Base-by-base conservation (phyloP, 1,139 yeast genomes). In the Kluyveromyces sp. region DNA sequence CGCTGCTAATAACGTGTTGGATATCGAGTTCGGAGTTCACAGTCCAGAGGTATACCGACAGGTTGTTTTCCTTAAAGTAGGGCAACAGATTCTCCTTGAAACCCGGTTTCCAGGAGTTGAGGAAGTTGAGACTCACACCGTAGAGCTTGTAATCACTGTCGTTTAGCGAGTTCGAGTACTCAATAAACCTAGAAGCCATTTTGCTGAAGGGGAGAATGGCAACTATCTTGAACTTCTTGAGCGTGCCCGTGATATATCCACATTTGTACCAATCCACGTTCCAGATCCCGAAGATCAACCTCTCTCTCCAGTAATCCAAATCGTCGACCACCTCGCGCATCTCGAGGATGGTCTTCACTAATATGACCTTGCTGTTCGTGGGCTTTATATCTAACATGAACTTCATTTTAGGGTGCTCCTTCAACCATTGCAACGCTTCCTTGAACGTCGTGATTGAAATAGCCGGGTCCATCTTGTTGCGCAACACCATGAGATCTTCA, bases 381-480 rank as follows among this genome's bases (percentile, higher is more conserved):
- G 79, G 70, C 66, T 92, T 92, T 57, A 90, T 79, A 62, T 92
- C 98, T 53, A 92, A 70, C 88, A 88, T 84, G 47, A 88, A 64
- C 54, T 73, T 72, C 26, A 73, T 63, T 42, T 58, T 54, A 21
- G 59, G 56, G 45, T 77, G 74, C 3, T 64, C 57, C 3, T 70
- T 65, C 51, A 79, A 72, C 86, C 94, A 83, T 27, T 66, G 55
- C 10, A 87, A 69, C 1, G 85, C 69, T 15, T 83, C 79, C 27
- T 64, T 64, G 38, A 92, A 75, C 0, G 85, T 75, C 25, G 89
- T 73, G 67, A 90, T 73, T 10, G 68, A 69, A 53, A 80, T 81
- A 7, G 67, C 63, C 0, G 83, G 79, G 30, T 75, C 74, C 31
- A 67, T 70, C 40, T 70, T 70, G 41, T 90, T 81, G 39, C 67